Base-by-base conservation (phyloP, 148 eudicot genomes). In the Rhododendron griersonianum region DNA sequence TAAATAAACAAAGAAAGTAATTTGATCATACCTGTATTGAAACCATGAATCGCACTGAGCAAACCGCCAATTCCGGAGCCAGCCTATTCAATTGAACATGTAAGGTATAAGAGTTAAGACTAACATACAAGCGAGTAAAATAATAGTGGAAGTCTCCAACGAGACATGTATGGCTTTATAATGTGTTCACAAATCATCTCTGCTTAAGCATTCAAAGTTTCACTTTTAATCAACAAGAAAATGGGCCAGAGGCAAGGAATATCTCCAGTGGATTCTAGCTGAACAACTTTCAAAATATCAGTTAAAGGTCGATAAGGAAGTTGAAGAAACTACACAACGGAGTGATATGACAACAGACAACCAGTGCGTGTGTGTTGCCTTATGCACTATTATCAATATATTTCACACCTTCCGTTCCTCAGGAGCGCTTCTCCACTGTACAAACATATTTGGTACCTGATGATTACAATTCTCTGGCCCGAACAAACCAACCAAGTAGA, bases 61-160 rank as follows among this genome's bases (percentile, higher is more conserved):
- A 95, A 61, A 81, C 95, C 98, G 86, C 98, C 98, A 61, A 94
- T 78, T 79, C 96, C 98, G 87, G 92, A 89, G 81, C 98, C 98
- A 81, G 93, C 96, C 98, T 95, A 86, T 82, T 83, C 47, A 87
- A 63, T 59, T 81, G 47, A 84, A 11, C 57, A 47, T 35, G 71
- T 61, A 71, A 78, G 48, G 39, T 39, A 75, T 81, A 14, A 4
- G 25, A 19, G 14, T 18, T 81, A 14, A 4, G 25, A 19, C 21
- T 18, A 80, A 14, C 48, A 80, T 73, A 63, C 15, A 83, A 45
- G 19, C 23, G 6, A 83, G 78, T 63, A 45, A n/a, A 41, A 25
- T 63, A 63, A 83, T 65, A 83, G 71, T 25, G 15, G 0, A n/a
- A 33, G 37, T 44, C 5, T 7, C 57, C 13, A 44, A 21, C 18